These are phyloP conservation scores for Pontederia crassipes DNA, from an alignment of 176 grass and related monocot species.

Conservation along the genomic window DNA sequence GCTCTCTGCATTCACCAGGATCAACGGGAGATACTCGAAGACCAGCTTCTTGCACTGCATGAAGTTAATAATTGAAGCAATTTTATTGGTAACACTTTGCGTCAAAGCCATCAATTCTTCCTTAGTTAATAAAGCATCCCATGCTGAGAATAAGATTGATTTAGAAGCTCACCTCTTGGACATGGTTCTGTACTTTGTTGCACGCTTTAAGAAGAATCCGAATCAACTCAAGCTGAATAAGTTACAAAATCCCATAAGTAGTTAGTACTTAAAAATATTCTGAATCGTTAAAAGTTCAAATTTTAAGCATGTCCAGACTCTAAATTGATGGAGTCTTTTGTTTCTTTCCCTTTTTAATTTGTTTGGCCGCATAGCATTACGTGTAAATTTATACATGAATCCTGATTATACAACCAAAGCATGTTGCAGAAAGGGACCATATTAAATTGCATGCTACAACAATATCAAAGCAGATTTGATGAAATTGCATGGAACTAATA, in stretches of 20 bases:
- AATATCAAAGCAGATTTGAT: too few relatives aligned
- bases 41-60: constrained; percentile 59
- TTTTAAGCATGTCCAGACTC: background rate
- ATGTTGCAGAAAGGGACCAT: too few relatives aligned
- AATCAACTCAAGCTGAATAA: constrained; percentile 36
- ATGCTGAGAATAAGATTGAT: background rate
- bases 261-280: background rate
- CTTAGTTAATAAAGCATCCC: background rate
- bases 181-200: constrained; percentile 32
- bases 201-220: constrained; percentile 40
- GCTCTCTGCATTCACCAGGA: constrained; percentile 35
- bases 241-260: background rate
- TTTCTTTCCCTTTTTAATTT: too few relatives aligned
- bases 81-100: too few relatives aligned
- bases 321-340: too few relatives aligned
- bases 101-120: too few relatives aligned
- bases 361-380: too few relatives aligned
- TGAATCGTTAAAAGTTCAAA: background rate
- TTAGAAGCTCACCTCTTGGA: constrained; percentile 27
- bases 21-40: constrained; percentile 35
- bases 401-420: too few relatives aligned
- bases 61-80: background rate
- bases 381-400: too few relatives aligned
- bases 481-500: too few relatives aligned
- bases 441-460: too few relatives aligned